Percentiles rank a stretch among this genome's conserved stretches.
Conservation (phyloP, 2,329 filamentous ascomycete species). For the Chrysosporium queenslandicum region DNA sequence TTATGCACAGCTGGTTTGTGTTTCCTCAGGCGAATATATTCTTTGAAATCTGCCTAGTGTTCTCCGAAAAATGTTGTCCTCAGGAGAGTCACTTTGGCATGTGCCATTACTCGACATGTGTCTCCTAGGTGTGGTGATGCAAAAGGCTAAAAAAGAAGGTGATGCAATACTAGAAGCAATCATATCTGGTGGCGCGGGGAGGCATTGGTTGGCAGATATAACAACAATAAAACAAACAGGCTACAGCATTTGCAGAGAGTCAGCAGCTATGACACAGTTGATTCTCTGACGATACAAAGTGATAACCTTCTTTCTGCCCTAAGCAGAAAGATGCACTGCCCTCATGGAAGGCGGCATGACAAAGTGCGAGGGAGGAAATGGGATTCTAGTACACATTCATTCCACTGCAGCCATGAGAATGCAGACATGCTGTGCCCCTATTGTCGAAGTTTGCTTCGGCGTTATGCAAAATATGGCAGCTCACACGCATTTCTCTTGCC, state of each 20-base stretch:
- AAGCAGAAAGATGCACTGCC: neutral
- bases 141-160: conserved; percentile 2
- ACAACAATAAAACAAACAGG: conserved; percentile 1
- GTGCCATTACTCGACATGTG: neutral
- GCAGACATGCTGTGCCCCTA: neutral
- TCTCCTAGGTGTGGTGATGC: neutral
- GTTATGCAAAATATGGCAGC: neutral
- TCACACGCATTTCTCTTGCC: too few relatives aligned
- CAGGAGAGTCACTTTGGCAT: neutral
- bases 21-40: neutral
- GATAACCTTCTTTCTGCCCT: too few relatives aligned
- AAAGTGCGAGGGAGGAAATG: neutral
- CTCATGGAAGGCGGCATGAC: neutral
- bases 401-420: neutral
- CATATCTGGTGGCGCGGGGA: neutral
- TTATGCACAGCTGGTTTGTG: neutral
- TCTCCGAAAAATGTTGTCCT: neutral
- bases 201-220: neutral
- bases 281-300: too few relatives aligned
- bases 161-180: neutral
- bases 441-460: conserved; percentile 6
- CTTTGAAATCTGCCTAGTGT: neutral
- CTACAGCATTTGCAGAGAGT: neutral
- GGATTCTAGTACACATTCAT: neutral
- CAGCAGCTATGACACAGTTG: neutral